Evolutionary conservation across 1,139 yeast species (phyloP).

Genomic region (Candida sojae): DNA sequence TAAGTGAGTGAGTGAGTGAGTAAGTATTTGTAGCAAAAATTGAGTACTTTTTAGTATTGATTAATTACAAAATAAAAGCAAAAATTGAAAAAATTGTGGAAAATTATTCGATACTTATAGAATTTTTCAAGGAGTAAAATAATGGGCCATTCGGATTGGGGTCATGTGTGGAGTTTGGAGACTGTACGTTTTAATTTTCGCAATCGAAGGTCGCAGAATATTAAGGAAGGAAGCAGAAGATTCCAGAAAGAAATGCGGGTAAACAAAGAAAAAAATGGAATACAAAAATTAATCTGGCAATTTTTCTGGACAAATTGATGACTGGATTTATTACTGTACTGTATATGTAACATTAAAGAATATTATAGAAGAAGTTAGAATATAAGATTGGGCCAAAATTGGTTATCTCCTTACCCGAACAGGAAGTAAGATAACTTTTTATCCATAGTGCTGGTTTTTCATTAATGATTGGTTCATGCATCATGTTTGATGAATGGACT

Average conservation of each 20-base stretch:
- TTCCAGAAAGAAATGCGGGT: constrained; percentile 1
- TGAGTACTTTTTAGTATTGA: neutral
- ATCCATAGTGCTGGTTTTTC: too few species aligned
- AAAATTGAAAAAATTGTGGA: neutral
- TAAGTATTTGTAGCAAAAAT: neutral
- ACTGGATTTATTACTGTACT: too few species aligned
- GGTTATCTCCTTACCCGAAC: too few species aligned
- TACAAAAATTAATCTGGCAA: neutral
- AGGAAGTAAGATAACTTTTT: too few species aligned
- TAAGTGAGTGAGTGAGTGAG: neutral
- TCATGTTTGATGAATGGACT: too few species aligned
- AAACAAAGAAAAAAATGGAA: neutral
- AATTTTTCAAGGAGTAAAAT: neutral
- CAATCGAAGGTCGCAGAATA: constrained; percentile 7
- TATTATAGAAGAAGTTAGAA: too few species aligned
- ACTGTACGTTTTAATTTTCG: constrained; percentile 2
- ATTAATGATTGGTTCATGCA: too few species aligned
- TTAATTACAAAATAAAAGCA: neutral
- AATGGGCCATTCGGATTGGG: neutral
- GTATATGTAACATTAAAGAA: too few species aligned
- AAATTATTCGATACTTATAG: neutral
- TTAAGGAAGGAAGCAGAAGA: neutral
- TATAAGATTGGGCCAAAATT: too few species aligned
- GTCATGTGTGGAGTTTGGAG: neutral
- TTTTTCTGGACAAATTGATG: neutral